Evolutionary conservation across 225 moss, liverwort and hornwort species (phyloP).

Genomic region (Marchantia polymorpha): DNA sequence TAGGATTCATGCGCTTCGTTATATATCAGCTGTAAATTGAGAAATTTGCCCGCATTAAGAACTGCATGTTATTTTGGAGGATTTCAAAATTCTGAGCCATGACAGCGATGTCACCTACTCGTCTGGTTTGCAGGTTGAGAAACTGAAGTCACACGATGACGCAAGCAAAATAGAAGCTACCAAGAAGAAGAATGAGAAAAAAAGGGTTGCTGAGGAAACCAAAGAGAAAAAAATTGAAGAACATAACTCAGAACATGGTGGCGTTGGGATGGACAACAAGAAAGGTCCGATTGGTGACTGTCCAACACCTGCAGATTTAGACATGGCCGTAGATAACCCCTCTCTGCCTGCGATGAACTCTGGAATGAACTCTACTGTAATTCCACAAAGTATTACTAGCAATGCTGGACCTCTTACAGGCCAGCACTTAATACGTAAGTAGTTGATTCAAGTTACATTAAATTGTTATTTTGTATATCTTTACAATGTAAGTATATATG

Average conservation of each 20-base stretch:
- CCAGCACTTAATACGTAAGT: too few species aligned
- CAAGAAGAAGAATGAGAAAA: not conserved
- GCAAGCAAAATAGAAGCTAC: not conserved
- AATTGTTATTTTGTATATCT: too few species aligned
- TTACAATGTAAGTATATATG: too few species aligned
- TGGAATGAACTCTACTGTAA: not conserved
- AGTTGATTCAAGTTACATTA: too few species aligned
- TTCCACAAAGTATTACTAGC: not conserved
- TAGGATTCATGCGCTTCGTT: too few species aligned
- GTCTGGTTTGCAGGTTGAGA: not conserved
- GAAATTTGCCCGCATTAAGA: too few species aligned
- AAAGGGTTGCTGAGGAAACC: not conserved
- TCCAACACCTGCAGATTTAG: slow-evolving; percentile 11
- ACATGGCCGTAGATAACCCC: not conserved
- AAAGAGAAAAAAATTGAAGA: not conserved
- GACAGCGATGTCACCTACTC: too few species aligned
- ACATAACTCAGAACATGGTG: too few species aligned
- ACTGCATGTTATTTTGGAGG: too few species aligned
- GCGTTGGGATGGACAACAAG: not conserved
- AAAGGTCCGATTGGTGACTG: not conserved
- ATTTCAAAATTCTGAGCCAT: too few species aligned
- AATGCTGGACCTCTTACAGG: not conserved
- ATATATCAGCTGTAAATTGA: too few species aligned
- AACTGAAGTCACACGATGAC: not conserved
- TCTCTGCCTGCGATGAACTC: not conserved